These are phyloP conservation scores for Syzygium jambos DNA, from an alignment of 345 rosid species.

Conservation along the genomic window DNA sequence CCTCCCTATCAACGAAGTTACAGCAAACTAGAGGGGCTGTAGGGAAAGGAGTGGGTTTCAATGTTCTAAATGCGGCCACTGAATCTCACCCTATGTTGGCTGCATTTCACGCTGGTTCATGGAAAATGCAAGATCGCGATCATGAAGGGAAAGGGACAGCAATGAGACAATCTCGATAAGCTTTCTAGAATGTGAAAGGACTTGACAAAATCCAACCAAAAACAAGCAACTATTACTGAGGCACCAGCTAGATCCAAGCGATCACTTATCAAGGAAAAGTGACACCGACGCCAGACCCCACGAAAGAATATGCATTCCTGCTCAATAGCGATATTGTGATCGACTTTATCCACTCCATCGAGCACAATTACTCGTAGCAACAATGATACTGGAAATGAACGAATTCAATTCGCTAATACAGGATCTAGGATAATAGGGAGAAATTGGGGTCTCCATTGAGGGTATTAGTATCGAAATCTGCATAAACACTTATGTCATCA, in stretches of 20 bases:
- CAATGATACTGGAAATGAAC: background rate
- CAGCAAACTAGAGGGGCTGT: background rate
- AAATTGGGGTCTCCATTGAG: background rate
- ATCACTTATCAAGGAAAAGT: background rate
- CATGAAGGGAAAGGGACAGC: background rate
- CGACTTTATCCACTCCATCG: background rate
- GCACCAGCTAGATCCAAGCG: background rate
- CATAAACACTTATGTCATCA: background rate
- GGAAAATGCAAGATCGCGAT: background rate
- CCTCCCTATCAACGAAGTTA: background rate
- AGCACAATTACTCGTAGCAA: background rate
- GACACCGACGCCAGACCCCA: background rate
- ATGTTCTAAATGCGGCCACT: background rate
- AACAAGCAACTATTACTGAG: background rate
- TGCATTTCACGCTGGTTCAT: background rate
- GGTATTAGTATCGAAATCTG: background rate
- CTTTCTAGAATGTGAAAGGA: background rate
- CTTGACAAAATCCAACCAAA: background rate
- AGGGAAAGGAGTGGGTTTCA: background rate
- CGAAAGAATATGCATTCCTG: background rate
- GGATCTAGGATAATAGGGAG: background rate
- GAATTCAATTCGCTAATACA: background rate
- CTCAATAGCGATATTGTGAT: background rate
- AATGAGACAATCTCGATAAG: background rate
- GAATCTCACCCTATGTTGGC: background rate